A percentile compares a stretch with the other conserved stretches of the same genome.
Evolutionary conservation across 768 basidiomycete species (phyloP).

Genomic region (Rhodotorula sphaerocarpa): DNA sequence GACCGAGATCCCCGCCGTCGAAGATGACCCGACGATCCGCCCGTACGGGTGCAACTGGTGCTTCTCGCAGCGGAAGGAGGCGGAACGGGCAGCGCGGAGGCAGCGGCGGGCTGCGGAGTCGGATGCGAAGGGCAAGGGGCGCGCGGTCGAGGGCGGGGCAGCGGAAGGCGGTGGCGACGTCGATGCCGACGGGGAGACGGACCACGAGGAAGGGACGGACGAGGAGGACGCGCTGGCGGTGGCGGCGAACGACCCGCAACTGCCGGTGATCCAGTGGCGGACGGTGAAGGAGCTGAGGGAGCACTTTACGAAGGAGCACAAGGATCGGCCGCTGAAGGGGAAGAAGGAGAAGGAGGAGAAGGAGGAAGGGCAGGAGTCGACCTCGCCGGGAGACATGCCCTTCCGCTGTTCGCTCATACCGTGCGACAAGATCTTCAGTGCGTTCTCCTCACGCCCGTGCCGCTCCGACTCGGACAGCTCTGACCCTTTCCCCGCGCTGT

Average conservation of each 20-base stretch:
- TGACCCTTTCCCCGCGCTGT: background rate
- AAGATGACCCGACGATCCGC: constrained; percentile 28
- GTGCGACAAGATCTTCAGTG: constrained; percentile 36
- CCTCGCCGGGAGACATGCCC: constrained; percentile 16
- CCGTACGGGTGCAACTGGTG: constrained; percentile 35
- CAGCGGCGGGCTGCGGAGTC: background rate
- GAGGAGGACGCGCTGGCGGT: background rate
- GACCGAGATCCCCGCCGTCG: constrained; percentile 34
- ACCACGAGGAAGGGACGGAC: background rate
- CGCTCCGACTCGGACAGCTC: too few relatives aligned
- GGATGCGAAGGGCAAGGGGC: background rate
- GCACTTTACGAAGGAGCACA: constrained; percentile 15
- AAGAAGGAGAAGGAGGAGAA: constrained; percentile 2
- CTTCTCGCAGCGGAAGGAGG: background rate
- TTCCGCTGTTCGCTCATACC: constrained; percentile 35
- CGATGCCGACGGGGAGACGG: too few relatives aligned
- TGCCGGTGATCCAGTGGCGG: background rate
- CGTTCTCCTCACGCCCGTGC: background rate
- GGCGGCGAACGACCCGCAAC: too few relatives aligned
- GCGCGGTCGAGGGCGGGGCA: constrained; percentile 1
- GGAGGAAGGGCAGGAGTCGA: too few relatives aligned
- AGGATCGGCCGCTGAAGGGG: constrained; percentile 8
- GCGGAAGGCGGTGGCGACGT: too few relatives aligned
- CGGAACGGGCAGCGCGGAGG: background rate
- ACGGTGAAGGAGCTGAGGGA: constrained; percentile 22